phyloP scores from a whole-genome alignment of 1,284 basidiomycete genomes.

The Coniophora puteana region DNA sequence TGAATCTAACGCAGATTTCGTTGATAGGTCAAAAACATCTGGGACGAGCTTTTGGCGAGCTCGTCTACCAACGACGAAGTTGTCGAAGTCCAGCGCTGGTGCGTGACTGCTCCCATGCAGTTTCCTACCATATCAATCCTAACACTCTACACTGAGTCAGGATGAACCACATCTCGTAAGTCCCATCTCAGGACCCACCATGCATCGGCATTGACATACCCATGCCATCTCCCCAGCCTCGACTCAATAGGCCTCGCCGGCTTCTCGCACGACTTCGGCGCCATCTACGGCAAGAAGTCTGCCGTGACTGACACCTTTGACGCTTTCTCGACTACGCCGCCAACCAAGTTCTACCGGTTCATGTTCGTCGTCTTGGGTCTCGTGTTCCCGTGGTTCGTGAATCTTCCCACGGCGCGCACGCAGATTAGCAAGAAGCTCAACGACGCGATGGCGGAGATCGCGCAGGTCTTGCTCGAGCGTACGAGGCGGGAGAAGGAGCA shows the following conservation, averaged over 20 bases:
- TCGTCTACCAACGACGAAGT: slow-evolving; percentile 25
- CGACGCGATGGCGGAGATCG: slow-evolving; percentile 37
- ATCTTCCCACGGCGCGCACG: slow-evolving; percentile 39
- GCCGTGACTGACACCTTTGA: slow-evolving; percentile 42
- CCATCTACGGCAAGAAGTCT: slow-evolving; percentile 42
- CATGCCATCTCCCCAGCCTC: slow-evolving; percentile 27
- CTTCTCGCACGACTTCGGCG: slow-evolving; percentile 51
- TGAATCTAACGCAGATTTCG: background rate
- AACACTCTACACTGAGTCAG: slow-evolving; percentile 18
- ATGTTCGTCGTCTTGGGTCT: slow-evolving; percentile 38
- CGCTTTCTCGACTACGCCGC: slow-evolving; percentile 29
- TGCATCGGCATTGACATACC: background rate
- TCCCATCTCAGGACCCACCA: background rate
- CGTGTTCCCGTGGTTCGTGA: slow-evolving; percentile 37
- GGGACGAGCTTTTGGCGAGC: slow-evolving; percentile 43
- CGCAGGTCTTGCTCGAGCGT: slow-evolving; percentile 40
- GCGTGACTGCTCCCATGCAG: slow-evolving; percentile 8
- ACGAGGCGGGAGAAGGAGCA: slow-evolving; percentile 35
- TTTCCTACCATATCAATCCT: background rate
- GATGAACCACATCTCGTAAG: slow-evolving; percentile 43
- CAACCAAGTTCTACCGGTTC: too few relatives aligned
- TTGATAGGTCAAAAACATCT: slow-evolving; percentile 40
- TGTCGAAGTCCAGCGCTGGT: slow-evolving; percentile 53
- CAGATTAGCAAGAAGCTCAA: slow-evolving; percentile 32
- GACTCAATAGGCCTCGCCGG: slow-evolving; percentile 55